These are phyloP conservation scores for Curvularia sp. DNA, from an alignment of 2,329 filamentous ascomycete species.

Conservation along the genomic window DNA sequence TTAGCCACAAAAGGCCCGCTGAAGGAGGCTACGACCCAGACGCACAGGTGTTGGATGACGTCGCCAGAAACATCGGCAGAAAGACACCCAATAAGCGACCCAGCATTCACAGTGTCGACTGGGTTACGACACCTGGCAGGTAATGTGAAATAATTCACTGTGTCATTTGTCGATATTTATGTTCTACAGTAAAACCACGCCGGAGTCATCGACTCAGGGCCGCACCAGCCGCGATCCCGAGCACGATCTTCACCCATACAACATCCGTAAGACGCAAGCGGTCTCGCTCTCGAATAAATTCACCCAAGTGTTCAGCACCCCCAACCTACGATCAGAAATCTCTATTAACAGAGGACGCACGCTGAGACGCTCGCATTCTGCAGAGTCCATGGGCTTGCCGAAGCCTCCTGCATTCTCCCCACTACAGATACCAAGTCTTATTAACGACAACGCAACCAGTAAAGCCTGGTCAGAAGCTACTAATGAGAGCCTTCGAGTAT, in stretches of 20 bases:
- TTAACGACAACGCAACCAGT: conserved; percentile 29
- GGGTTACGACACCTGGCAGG: conserved; percentile 42
- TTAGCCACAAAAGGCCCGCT: conserved; percentile 42
- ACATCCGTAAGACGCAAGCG: conserved; percentile 26
- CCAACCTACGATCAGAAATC: conserved; percentile 36
- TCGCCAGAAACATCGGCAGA: conserved; percentile 42
- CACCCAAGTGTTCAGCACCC: conserved; percentile 40
- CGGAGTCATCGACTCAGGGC: conserved; percentile 32
- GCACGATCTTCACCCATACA: conserved; percentile 31
- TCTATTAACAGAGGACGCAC: conserved; percentile 26
- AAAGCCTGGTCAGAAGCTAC: conserved; percentile 40
- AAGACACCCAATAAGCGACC: conserved; percentile 41
- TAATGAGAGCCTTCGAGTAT: conserved; percentile 41
- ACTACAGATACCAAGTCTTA: conserved; percentile 41
- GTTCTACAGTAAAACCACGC: conserved; percentile 35
- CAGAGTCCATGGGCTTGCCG: conserved; percentile 36
- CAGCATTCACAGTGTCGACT: conserved; percentile 48
- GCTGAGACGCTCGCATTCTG: conserved; percentile 44
- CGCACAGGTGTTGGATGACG: conserved; percentile 45
- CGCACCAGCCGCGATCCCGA: conserved; percentile 18
- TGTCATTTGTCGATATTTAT: conserved; percentile 17
- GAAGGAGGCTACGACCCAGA: conserved; percentile 51
- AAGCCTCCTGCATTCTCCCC: conserved; percentile 33
- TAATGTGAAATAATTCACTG: conserved; percentile 10
- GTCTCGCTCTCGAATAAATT: conserved; percentile 30